phyloP scores from a whole-genome alignment of 805 yeast genomes.

The Candida manassasensis region DNA sequence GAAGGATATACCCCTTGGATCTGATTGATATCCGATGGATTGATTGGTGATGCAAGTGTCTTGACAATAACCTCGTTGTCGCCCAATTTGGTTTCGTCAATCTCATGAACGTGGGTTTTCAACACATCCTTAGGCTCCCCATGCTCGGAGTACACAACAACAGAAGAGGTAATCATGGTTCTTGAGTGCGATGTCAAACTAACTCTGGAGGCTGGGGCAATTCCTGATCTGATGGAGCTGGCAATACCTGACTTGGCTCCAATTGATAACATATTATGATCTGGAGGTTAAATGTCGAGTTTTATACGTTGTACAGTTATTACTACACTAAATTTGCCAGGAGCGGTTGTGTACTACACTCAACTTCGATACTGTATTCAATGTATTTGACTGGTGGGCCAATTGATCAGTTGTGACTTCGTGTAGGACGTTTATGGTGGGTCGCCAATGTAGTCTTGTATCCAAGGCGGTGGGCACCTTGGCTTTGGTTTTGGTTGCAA shows the following conservation, averaged over 20 bases:
- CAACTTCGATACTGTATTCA: too few species aligned
- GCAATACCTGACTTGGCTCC: background rate
- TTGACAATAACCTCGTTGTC: conserved; percentile 30
- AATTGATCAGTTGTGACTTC: too few species aligned
- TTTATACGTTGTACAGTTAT: too few species aligned
- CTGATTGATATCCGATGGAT: conserved; percentile 44
- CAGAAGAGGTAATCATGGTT: conserved; percentile 50
- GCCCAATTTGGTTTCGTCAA: conserved; percentile 42
- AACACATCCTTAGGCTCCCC: conserved; percentile 63
- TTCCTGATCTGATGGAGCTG: background rate
- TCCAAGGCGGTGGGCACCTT: too few species aligned
- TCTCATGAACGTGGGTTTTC: conserved; percentile 46
- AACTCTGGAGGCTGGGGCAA: background rate
- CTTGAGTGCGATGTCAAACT: conserved; percentile 10
- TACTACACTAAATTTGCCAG: too few species aligned
- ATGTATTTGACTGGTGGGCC: too few species aligned
- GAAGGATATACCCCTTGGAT: conserved; percentile 45
- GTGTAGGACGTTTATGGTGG: too few species aligned
- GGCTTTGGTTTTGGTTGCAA: too few species aligned
- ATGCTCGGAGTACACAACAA: conserved; percentile 62
- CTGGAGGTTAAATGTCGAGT: too few species aligned
- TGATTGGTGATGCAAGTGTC: conserved; percentile 38
- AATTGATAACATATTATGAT: background rate
- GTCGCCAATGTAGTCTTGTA: too few species aligned
- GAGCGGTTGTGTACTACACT: too few species aligned